Evolutionary conservation across 1,139 yeast genomes (phyloP), one percentile per base, ranked within the genome.

Genomic region (Yamadazyma diddensiae): DNA sequence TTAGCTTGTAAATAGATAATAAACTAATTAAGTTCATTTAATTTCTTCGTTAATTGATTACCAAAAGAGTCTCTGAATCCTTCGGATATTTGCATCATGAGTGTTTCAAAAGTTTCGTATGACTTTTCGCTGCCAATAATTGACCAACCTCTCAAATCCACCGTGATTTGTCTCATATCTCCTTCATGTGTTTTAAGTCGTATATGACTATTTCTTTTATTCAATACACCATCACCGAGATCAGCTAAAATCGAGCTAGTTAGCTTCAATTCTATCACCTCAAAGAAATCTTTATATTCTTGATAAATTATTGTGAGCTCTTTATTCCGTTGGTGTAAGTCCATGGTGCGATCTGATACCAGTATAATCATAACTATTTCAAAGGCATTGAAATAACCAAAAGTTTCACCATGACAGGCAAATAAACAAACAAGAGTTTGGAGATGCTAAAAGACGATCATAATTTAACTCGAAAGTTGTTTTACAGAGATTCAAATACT

Each of bases 101-200:
- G 46, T 11, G 66, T 59, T 43, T 74, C 79, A 33, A 69, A 59
- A 0, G 77, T 67, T 38, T 74, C 78, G 42, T 47, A 70, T 5
- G 46, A 34, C 6, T 39, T 38, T 15, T 30, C 27, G 2, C 30
- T 35, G 2, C 38, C 37, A 15, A 46, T 24, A 3, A 43, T 33
- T 35, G 38, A 53, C 75, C 75, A 69, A 0, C 75, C 75, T 5
- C 45, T 28, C 8, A 50, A 26, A 24, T 46, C 52, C 2, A 69
- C 72, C 0, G 61, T 36, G 1, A 66, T 46, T n/a, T 43, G 40
- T n/a, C 53, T 30, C 0, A 3, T n/a, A 2, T 45, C 21, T 19
- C 34, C 34, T 32, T 39, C 33, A 10, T 32, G 36, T 8, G 41
- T 34, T n/a, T 28, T 25, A 3, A 42, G 13, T 5, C 17, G 26